Conservation (phyloP, 148 eudicot genomes). For the Rhododendron williamsianum region DNA sequence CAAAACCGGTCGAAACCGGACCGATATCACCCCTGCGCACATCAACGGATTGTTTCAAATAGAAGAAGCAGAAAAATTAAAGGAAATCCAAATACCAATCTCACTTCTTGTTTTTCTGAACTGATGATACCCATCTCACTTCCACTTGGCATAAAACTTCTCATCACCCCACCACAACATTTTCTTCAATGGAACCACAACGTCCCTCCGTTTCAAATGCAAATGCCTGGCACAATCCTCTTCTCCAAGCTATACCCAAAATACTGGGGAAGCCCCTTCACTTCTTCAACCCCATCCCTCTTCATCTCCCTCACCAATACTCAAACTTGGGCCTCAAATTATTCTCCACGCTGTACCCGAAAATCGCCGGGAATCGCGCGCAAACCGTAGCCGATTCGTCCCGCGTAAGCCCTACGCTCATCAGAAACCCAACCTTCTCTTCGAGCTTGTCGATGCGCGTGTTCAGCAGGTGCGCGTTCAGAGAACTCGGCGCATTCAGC, state of each 20-base stretch:
- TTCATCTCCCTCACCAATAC: conserved; percentile 47
- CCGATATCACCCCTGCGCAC: too few relatives aligned
- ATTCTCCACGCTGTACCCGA: conserved; percentile 45
- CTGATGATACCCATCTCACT: conserved; percentile 21
- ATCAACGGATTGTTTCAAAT: too few relatives aligned
- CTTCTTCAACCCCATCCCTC: conserved; percentile 36
- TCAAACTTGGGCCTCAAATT: conserved; percentile 51
- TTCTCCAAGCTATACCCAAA: conserved; percentile 50
- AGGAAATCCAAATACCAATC: background rate
- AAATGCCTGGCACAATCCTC: conserved; percentile 50
- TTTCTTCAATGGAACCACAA: conserved; percentile 36
- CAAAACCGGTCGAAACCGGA: too few relatives aligned
- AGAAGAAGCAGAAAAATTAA: too few relatives aligned
- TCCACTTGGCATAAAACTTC: conserved; percentile 52
- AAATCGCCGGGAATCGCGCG: conserved; percentile 50
- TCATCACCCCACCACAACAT: conserved; percentile 46
- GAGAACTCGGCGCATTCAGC: conserved; percentile 35
- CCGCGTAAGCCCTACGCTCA: conserved; percentile 26
- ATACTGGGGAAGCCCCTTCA: conserved; percentile 59
- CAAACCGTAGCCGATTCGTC: conserved; percentile 40
- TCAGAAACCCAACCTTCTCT: conserved; percentile 39
- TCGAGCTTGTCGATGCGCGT: conserved; percentile 38
- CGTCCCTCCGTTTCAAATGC: conserved; percentile 46
- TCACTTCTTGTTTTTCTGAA: conserved; percentile 27
- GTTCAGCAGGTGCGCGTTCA: conserved; percentile 56